These are phyloP conservation scores for Citrus glauca DNA, from an alignment of 345 rosid species.

Conservation along the genomic window DNA sequence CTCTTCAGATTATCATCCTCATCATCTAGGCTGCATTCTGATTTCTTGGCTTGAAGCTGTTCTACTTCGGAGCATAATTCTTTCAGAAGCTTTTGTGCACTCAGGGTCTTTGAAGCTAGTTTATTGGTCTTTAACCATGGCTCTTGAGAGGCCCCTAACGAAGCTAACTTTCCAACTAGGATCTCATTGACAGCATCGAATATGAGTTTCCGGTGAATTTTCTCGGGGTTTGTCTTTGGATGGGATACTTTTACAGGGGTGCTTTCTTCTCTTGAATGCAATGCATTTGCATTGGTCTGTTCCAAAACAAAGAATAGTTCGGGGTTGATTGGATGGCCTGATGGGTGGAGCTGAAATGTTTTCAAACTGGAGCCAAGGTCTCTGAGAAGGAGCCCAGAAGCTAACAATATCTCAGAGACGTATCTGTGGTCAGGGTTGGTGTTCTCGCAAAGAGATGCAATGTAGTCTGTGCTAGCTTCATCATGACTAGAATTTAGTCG, in stretches of 20 bases:
- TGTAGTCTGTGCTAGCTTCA: slow-evolving; percentile 87
- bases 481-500: slow-evolving; percentile 77
- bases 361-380: slow-evolving; percentile 62
- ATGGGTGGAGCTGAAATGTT: slow-evolving; percentile 73
- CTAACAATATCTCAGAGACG: slow-evolving; percentile 85
- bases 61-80: slow-evolving; percentile 67
- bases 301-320: slow-evolving; percentile 87
- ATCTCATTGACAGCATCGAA: slow-evolving; percentile 86
- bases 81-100: slow-evolving; percentile 77
- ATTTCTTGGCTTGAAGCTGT: slow-evolving; percentile 48
- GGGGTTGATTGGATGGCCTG: slow-evolving; percentile 88
- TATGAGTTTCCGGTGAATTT: slow-evolving; percentile 66
- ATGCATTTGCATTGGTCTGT: slow-evolving; percentile 68
- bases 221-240: slow-evolving; percentile 45
- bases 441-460: slow-evolving; percentile 89
- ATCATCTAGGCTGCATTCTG: slow-evolving; percentile 39
- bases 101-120: slow-evolving; percentile 51
- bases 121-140: slow-evolving; percentile 50
- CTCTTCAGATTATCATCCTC: slow-evolving; percentile 57
- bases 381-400: slow-evolving; percentile 90
- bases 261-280: slow-evolving; percentile 43
- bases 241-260: slow-evolving; percentile 20
- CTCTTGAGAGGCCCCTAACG: slow-evolving; percentile 33
- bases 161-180: slow-evolving; percentile 58
- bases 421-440: slow-evolving; percentile 85